Conservation (phyloP, 225 moss, liverwort and hornwort genomes). For the Thuidium tamariscinum region DNA sequence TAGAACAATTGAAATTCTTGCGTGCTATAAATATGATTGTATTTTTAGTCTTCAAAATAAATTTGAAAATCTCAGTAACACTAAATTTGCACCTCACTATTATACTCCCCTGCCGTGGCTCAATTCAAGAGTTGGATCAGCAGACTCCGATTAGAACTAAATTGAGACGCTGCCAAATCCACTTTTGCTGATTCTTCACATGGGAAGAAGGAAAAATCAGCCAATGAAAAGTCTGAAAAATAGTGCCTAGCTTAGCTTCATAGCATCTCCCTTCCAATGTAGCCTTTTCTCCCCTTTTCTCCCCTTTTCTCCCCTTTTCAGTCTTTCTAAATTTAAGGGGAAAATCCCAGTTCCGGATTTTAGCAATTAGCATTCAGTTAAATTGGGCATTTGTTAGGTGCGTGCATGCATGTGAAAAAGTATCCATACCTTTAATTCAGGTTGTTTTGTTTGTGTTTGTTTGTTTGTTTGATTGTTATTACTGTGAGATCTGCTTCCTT, state of each 20-base stretch:
- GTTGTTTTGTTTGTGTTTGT: not conserved
- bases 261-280: not conserved
- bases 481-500: too few relatives aligned
- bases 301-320: not conserved
- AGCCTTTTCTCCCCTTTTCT: not conserved
- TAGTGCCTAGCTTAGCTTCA: not conserved
- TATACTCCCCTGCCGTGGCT: too few relatives aligned
- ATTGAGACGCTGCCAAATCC: not conserved
- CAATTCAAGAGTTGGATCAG: too few relatives aligned
- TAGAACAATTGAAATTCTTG: not conserved
- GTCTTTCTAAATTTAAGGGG: not conserved
- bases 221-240: not conserved
- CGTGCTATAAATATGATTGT: not conserved
- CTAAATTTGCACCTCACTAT: not conserved
- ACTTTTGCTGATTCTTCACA: not conserved
- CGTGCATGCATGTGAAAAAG: not conserved
- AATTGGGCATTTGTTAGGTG: not conserved
- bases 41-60: not conserved
- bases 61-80: not conserved
- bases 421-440: not conserved
- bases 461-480: too few relatives aligned
- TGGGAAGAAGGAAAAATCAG: not conserved
- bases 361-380: not conserved
- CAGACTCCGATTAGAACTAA: not conserved
- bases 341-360: not conserved